Base-by-base conservation (phyloP, 192 early-diverging fungal genomes). In the Linnemannia elongata region DNA sequence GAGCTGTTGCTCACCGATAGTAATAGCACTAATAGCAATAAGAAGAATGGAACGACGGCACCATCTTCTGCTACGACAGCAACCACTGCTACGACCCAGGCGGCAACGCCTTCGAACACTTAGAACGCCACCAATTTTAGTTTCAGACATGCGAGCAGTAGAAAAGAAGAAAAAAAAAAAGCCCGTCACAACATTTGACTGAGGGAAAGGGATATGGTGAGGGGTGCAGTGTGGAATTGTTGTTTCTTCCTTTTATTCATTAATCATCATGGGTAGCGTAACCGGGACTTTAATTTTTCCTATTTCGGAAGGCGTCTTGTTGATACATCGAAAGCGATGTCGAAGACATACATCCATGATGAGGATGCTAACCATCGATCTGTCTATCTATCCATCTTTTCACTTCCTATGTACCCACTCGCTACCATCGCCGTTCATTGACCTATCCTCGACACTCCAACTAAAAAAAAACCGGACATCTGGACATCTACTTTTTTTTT, bases 251-350 rank as follows among this genome's bases (percentile, higher is more conserved):
- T 79, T 84, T 78, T 78, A 76, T 77, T 75, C 76, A 75, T 72
- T 69, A 76, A 83, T 74, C 75, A 84, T 72, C 70, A 84, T 84
- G 82, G 82, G 82, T 84, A 84, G 70, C 36, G 63, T 71, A 47
- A 45, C 72, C 69, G 76, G 52, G 81, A 77, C n/a, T 57, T 49
- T 60, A 63, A 44, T 36, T 24, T 47, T 52, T 42, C 66, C 52
- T 70, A 42, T 72, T 82, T 69, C 5, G 66, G 75, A 71, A 49
- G 22, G 38, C 38, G 42, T 1, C 18, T 72, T 27, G 22, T 30
- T 30, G 49, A 18, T 66, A 77, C 42, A 10, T 22, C 33, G 39
- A 42, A 38, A 39, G 38, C 30, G 38, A 33, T 52, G 49, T 5
- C 17, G 49, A 18, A 52, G 5, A 54, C 36, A 54, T 27, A 55